phyloP scores from a whole-genome alignment of 2,329 filamentous ascomycete genomes.

The Claviceps cyperi region DNA sequence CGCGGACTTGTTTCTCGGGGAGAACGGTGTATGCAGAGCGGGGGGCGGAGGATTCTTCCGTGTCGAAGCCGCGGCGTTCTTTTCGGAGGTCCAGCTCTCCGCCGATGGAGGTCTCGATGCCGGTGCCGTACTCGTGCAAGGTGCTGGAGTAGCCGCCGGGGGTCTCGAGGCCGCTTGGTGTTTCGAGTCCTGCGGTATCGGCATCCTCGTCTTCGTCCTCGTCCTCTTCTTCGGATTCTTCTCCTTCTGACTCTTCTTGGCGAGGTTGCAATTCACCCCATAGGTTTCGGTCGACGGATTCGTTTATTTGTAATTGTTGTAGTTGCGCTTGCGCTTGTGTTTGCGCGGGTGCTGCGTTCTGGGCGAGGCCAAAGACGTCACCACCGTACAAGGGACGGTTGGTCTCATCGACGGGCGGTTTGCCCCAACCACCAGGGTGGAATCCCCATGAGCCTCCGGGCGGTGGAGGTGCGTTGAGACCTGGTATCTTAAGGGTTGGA shows the following conservation, averaged over 20 bases:
- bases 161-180: constrained; percentile 64
- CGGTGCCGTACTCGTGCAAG: constrained; percentile 63
- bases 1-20: constrained; percentile 71
- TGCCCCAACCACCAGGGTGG: constrained; percentile 88
- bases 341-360: constrained; percentile 17
- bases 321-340: constrained; percentile 20
- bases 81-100: constrained; percentile 90
- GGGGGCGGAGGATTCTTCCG: constrained; percentile 62
- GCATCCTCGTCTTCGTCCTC: constrained; percentile 40
- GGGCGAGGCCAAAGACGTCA: constrained; percentile 74
- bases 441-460: constrained; percentile 88
- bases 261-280: constrained; percentile 87
- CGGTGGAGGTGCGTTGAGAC: constrained; percentile 84
- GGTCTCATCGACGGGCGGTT: constrained; percentile 86
- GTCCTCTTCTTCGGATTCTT: constrained; percentile 25
- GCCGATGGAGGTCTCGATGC: constrained; percentile 57
- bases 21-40: constrained; percentile 80
- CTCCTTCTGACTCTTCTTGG: constrained; percentile 61
- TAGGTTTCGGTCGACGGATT: constrained; percentile 70
- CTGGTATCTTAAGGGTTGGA: constrained; percentile 85
- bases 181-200: constrained; percentile 53
- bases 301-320: constrained; percentile 37
- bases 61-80: constrained; percentile 65
- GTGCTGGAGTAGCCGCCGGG: constrained; percentile 68
- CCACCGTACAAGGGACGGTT: constrained; percentile 85